Percentiles rank a stretch among this genome's conserved stretches.
phyloP scores from a whole-genome alignment of 1,284 basidiomycete species.

The Chalciporus sp. region DNA sequence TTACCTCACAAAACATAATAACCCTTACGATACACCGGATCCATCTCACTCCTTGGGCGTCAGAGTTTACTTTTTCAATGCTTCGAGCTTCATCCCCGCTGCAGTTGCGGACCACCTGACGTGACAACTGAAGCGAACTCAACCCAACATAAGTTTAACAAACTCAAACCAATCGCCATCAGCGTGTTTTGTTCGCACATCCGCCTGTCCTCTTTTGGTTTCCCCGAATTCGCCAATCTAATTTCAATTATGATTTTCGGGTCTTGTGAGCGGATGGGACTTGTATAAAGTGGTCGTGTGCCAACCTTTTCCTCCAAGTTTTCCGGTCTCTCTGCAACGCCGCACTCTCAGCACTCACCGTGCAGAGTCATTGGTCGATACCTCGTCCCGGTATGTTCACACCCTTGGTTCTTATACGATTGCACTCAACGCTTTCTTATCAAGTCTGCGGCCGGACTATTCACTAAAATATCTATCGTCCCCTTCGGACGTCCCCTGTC shows the following conservation, averaged over 20 bases:
- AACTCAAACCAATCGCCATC: neutral
- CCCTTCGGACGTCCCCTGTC: neutral
- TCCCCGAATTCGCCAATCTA: neutral
- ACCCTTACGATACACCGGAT: neutral
- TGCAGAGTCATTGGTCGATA: neutral
- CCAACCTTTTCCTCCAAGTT: slow-evolving; percentile 6
- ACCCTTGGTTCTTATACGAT: neutral
- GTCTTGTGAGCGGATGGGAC: slow-evolving; percentile 8
- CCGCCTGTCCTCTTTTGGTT: slow-evolving; percentile 11
- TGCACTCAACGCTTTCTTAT: neutral
- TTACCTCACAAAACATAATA: neutral
- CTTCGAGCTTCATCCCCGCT: neutral
- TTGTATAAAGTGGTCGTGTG: slow-evolving; percentile 35
- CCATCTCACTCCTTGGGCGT: neutral
- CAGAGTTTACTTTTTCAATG: neutral
- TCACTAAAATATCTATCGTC: neutral
- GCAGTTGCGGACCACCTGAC: neutral
- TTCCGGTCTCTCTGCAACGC: neutral
- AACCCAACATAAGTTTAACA: neutral
- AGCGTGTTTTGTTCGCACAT: slow-evolving; percentile 10
- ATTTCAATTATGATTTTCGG: slow-evolving; percentile 18
- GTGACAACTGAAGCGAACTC: neutral
- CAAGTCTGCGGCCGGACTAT: neutral
- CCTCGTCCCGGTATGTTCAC: neutral
- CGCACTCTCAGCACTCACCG: neutral